Conservation (phyloP, 106 monocot species). For the Gastrodia elata region DNA sequence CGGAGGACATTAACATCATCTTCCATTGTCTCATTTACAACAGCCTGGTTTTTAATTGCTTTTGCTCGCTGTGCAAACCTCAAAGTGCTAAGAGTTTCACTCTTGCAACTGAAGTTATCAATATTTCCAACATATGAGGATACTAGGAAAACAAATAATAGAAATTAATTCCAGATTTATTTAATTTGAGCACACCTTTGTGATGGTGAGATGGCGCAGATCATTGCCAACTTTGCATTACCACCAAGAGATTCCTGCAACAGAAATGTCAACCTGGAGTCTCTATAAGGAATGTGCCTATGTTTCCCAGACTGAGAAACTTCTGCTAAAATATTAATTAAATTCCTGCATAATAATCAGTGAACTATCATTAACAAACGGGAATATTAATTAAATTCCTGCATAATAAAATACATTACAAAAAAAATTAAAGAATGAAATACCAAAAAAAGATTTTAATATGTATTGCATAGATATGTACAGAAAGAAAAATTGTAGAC, state of each 20-base stretch:
- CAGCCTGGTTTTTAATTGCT: slow-evolving; percentile 83
- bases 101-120: slow-evolving; percentile 67
- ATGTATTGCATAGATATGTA: background rate
- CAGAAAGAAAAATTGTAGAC: background rate
- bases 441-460: background rate
- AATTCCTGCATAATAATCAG: slow-evolving; percentile 47
- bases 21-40: slow-evolving; percentile 80
- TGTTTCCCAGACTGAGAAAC: slow-evolving; percentile 85
- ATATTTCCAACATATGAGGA: background rate
- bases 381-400: slow-evolving; percentile 77
- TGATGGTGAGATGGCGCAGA: slow-evolving; percentile 91
- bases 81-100: slow-evolving; percentile 81
- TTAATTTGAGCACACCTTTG: slow-evolving; percentile 33
- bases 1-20: slow-evolving; percentile 89
- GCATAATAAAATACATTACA: slow-evolving; percentile 6
- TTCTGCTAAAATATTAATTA: slow-evolving; percentile 94
- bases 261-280: slow-evolving; percentile 93
- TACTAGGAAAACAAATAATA: background rate
- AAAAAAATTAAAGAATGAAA: background rate
- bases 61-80: slow-evolving; percentile 98
- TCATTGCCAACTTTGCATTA: slow-evolving; percentile 95
- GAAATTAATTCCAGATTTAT: background rate
- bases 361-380: background rate
- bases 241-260: slow-evolving; percentile 99
- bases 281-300: slow-evolving; percentile 94